Percentiles rank a stretch among this genome's conserved stretches.
Conservation (phyloP, 306 rosid genomes). For the Casuarina cunninghamiana region DNA sequence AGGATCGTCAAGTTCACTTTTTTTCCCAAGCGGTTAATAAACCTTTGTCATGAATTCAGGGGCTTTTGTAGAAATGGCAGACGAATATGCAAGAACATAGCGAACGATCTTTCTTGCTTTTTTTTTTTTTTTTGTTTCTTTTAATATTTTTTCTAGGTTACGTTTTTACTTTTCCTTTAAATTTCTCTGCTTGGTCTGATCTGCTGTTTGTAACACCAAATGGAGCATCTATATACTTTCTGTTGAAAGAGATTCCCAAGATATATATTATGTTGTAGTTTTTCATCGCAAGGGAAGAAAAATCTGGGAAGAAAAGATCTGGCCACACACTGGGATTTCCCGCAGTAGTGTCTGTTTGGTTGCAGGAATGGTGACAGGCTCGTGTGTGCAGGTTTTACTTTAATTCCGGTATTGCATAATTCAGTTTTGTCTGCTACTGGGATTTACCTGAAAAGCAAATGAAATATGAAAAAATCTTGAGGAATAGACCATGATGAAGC, state of each 20-base stretch:
- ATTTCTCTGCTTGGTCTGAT: slow-evolving; percentile 17
- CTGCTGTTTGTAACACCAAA: slow-evolving; percentile 4
- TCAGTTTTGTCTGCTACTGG: slow-evolving; percentile 52
- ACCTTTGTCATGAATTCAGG: slow-evolving; percentile 37
- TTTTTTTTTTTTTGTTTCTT: neutral
- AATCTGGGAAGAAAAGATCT: slow-evolving; percentile 12
- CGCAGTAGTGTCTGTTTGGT: slow-evolving; percentile 46
- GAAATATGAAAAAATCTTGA: too few species aligned
- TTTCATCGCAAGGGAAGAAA: slow-evolving; percentile 31
- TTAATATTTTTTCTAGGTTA: slow-evolving; percentile 22
- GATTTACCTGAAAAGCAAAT: slow-evolving; percentile 35
- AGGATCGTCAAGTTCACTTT: slow-evolving; percentile 61
- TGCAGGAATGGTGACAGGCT: slow-evolving; percentile 45
- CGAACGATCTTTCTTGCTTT: slow-evolving; percentile 4
- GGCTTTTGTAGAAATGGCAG: slow-evolving; percentile 27
- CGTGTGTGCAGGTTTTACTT: slow-evolving; percentile 34
- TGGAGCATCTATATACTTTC: slow-evolving; percentile 4
- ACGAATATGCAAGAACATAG: slow-evolving; percentile 34
- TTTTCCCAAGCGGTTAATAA: slow-evolving; percentile 63
- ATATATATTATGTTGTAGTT: neutral
- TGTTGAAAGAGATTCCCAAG: neutral
- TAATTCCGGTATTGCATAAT: slow-evolving; percentile 36
- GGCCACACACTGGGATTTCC: slow-evolving; percentile 48
- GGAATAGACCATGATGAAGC: neutral
- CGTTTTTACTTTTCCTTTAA: neutral